These are phyloP conservation scores for Globisporangium cederbergense DNA, from an alignment of 352 stramenopile species.

Conservation along the genomic window DNA sequence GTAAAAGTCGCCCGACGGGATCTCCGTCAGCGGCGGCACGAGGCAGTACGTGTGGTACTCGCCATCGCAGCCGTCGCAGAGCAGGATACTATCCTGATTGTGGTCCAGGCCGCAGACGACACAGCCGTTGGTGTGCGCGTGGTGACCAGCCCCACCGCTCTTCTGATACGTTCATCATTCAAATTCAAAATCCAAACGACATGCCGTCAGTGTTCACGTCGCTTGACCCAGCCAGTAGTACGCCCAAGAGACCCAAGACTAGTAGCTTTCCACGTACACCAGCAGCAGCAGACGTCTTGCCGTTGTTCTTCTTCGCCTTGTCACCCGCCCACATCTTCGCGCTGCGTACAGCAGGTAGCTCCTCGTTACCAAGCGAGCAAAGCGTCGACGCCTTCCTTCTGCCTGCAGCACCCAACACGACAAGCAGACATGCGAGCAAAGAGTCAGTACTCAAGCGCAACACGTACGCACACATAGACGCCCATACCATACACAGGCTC, in stretches of 20 bases:
- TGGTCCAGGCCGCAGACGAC: constrained; percentile 67
- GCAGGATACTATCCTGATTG: constrained; percentile 75
- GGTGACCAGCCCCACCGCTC: constrained; percentile 13
- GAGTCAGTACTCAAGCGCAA: background rate
- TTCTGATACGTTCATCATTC: background rate
- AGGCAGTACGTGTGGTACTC: constrained; percentile 88
- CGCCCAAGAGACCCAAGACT: background rate
- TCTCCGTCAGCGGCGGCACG: constrained; percentile 61
- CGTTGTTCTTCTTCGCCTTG: constrained; percentile 13
- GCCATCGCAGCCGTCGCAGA: constrained; percentile 82
- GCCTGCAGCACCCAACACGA: background rate
- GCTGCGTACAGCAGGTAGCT: background rate
- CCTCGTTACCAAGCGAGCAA: background rate
- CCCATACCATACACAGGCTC: background rate
- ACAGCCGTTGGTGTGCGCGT: constrained; percentile 49
- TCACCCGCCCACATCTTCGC: constrained; percentile 15
- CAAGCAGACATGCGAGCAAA: background rate
- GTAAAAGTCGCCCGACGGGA: constrained; percentile 80
- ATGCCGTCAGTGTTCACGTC: background rate
- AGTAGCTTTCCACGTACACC: background rate
- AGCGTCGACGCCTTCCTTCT: constrained; percentile 1
- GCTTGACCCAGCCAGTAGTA: background rate
- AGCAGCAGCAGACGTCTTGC: constrained; percentile 12
- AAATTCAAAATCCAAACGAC: background rate
- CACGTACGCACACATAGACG: background rate